Conservation (phyloP, 2,329 filamentous ascomycete species). For the Chrysosporium keratinophilum region DNA sequence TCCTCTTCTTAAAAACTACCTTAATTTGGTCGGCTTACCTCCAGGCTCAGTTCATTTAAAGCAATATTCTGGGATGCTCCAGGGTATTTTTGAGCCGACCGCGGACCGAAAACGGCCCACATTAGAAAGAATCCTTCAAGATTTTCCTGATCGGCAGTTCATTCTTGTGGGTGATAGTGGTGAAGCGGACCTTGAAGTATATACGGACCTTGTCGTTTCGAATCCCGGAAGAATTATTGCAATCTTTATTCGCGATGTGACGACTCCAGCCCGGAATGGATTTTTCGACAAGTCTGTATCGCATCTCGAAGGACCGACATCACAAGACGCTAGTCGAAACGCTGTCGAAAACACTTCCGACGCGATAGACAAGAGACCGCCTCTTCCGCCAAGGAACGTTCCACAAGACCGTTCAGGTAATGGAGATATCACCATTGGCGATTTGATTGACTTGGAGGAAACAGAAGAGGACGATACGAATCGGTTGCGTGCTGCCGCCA, state of each 20-base stretch:
- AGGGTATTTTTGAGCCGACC: constrained; percentile 95
- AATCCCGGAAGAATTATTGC: constrained; percentile 75
- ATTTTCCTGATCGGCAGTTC: constrained; percentile 84
- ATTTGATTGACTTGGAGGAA: constrained; percentile 31
- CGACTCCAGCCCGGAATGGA: constrained; percentile 58
- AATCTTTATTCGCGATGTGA: constrained; percentile 92
- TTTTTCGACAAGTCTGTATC: constrained; percentile 64
- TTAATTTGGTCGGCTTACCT: constrained; percentile 68
- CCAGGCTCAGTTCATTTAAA: constrained; percentile 89
- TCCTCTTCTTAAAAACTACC: constrained; percentile 76
- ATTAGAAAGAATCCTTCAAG: constrained; percentile 70
- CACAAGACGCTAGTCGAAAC: constrained; percentile 22
- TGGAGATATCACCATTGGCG: constrained; percentile 20
- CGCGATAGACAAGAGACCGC: constrained; percentile 26
- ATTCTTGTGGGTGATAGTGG: constrained; percentile 91
- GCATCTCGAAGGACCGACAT: constrained; percentile 22
- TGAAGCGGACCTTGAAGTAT: constrained; percentile 92
- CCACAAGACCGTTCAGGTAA: constrained; percentile 19
- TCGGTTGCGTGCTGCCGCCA: constrained; percentile 10
- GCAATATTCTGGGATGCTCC: constrained; percentile 91
- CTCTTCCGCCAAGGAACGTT: constrained; percentile 31
- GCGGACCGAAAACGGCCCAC: constrained; percentile 88
- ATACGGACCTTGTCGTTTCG: constrained; percentile 79
- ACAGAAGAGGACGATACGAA: constrained; percentile 14
- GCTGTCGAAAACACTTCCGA: constrained; percentile 24